Evolutionary conservation across 2,329 filamentous ascomycete genomes (phyloP).

Genomic region (Fusarium avenaceum): DNA sequence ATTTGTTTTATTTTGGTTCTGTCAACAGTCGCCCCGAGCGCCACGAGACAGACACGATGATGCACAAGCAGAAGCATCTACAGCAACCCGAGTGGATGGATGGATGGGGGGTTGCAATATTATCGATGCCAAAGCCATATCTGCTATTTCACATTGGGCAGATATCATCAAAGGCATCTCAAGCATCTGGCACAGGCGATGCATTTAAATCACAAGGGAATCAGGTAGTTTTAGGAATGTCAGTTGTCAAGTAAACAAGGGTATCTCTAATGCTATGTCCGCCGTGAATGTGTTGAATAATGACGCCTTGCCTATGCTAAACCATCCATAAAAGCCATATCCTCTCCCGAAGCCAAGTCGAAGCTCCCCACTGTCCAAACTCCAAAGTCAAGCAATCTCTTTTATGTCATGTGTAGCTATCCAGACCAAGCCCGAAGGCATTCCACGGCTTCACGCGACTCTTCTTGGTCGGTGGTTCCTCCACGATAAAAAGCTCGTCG

Average conservation of each 20-base stretch:
- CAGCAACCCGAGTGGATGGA: background rate
- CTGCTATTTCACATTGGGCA: background rate
- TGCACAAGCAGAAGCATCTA: background rate
- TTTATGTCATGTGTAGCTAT: conserved; percentile 12
- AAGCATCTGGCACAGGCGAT: background rate
- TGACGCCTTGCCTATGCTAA: conserved; percentile 14
- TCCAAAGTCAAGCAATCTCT: conserved; percentile 1
- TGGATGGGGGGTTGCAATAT: background rate
- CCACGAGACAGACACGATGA: background rate
- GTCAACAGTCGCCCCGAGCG: background rate
- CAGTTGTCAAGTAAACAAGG: conserved; percentile 20
- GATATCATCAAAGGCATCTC: background rate
- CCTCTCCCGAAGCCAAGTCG: background rate
- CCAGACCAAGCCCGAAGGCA: conserved; percentile 10
- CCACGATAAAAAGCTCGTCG: conserved; percentile 51
- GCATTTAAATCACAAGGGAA: background rate
- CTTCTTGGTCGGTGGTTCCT: conserved; percentile 42
- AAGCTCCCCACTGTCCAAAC: conserved; percentile 1
- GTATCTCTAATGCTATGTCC: conserved; percentile 42
- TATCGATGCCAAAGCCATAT: background rate
- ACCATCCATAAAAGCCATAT: background rate
- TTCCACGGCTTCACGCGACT: conserved; percentile 8
- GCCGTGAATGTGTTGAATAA: conserved; percentile 28
- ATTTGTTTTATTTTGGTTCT: background rate
- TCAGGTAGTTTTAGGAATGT: conserved; percentile 10